Percentiles rank a stretch among this genome's conserved stretches.
phyloP scores from a whole-genome alignment of 2,329 filamentous ascomycete species.

The Aspergillus eucalypticola region DNA sequence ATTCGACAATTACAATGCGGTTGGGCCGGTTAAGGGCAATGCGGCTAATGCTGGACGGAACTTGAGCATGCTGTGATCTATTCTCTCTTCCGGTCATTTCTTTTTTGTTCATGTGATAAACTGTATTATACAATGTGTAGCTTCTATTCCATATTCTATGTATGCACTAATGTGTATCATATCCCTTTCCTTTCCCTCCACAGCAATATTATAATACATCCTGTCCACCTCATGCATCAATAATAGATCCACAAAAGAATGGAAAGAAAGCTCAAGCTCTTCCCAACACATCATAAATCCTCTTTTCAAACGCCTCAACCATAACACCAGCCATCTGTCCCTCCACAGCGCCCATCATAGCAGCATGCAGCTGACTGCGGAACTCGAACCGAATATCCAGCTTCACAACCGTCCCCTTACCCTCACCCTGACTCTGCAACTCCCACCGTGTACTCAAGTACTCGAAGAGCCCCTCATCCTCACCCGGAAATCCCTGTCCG shows the following conservation, averaged over 20 bases:
- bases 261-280: not conserved
- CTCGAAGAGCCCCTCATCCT: slow-evolving; percentile 52
- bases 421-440: slow-evolving; percentile 30
- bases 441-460: slow-evolving; percentile 48
- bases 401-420: slow-evolving; percentile 67
- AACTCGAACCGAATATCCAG: slow-evolving; percentile 81
- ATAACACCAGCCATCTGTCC: slow-evolving; percentile 83
- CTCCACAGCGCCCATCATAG: slow-evolving; percentile 77
- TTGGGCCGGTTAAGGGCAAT: slow-evolving; percentile 27
- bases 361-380: slow-evolving; percentile 81
- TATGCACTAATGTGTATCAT: slow-evolving; percentile 15
- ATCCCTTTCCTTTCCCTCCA: not conserved
- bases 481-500: slow-evolving; percentile 31
- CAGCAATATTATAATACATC: not conserved
- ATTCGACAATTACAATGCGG: slow-evolving; percentile 46
- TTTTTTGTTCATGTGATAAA: slow-evolving; percentile 22
- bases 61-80: slow-evolving; percentile 27
- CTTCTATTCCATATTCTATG: slow-evolving; percentile 17
- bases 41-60: slow-evolving; percentile 23
- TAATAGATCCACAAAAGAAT: not conserved
- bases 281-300: slow-evolving; percentile 63
- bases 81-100: not conserved
- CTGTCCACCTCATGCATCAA: not conserved
- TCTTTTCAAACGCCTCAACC: slow-evolving; percentile 89
- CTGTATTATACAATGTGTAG: slow-evolving; percentile 29